Evolutionary conservation across 2,329 filamentous ascomycete species (phyloP).

Genomic region (Phoma sp.): DNA sequence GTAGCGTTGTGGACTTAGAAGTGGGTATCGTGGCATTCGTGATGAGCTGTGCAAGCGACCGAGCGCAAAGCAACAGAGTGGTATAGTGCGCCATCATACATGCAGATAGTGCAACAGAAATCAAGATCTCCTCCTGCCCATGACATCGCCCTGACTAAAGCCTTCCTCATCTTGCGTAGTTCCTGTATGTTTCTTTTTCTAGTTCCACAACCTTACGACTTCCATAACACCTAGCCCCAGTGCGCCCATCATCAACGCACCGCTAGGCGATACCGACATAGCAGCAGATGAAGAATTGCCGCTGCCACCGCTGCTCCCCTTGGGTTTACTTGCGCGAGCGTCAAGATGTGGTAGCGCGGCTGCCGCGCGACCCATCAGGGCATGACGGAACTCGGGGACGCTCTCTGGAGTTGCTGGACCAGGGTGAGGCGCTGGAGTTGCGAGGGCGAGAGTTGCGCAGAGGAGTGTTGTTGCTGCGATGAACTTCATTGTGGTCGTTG

Average conservation of each 20-base stretch:
- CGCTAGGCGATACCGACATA: conserved; percentile 27
- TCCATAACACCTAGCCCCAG: conserved; percentile 38
- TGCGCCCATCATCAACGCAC: conserved; percentile 32
- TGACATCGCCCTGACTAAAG: no score
- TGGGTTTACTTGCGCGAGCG: conserved; percentile 24
- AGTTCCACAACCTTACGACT: conserved; percentile 32
- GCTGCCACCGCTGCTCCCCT: conserved; percentile 14
- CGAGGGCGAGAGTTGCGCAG: conserved; percentile 35
- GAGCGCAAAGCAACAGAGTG: no score
- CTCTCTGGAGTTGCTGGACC: conserved; percentile 21
- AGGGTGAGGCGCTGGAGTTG: conserved; percentile 35
- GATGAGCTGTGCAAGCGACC: background rate
- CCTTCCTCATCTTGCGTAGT: no score
- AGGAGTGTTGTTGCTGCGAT: conserved; percentile 29
- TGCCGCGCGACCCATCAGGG: conserved; percentile 20
- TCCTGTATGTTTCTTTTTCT: background rate
- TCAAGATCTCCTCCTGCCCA: no score
- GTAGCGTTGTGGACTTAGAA: no score
- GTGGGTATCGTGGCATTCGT: background rate
- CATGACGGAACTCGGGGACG: conserved; percentile 11
- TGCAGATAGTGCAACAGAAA: no score
- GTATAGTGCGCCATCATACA: background rate
- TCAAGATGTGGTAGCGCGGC: conserved; percentile 27
- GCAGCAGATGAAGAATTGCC: conserved; percentile 26
- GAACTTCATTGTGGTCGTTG: conserved; percentile 41